These are phyloP conservation scores for Pyrus pyrifolia DNA, from an alignment of 306 rosid species.

Conservation along the genomic window DNA sequence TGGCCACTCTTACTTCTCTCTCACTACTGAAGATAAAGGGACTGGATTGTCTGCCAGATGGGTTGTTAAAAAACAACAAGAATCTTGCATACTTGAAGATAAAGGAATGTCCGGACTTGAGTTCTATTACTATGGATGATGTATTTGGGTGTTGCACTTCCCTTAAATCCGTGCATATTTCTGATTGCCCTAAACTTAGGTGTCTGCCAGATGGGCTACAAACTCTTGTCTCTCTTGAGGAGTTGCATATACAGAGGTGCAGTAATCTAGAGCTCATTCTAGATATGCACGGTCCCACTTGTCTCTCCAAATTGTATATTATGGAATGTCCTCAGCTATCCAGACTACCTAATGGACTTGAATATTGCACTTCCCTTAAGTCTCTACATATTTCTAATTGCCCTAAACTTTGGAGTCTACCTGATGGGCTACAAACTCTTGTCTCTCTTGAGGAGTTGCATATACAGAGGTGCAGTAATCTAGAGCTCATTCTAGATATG, in stretches of 20 bases:
- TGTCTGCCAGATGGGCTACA: not conserved
- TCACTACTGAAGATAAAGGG: rapidly evolving
- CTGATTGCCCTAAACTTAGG: rapidly evolving
- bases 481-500: too few species aligned
- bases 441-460: not conserved
- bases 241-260: rapidly evolving
- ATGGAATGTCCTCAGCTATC: not conserved
- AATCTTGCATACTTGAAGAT: not conserved
- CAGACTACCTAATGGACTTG: too few species aligned
- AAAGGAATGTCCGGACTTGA: rapidly evolving
- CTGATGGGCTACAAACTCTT: not conserved
- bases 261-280: not conserved
- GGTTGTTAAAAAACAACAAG: not conserved
- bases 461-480: rapidly evolving
- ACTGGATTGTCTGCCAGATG: not conserved
- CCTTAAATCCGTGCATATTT: not conserved
- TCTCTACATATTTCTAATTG: not conserved
- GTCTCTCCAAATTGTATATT: not conserved
- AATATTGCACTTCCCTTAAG: not conserved
- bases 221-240: not conserved
- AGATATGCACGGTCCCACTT: not conserved
- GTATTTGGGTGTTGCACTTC: not conserved
- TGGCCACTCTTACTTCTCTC: not conserved
- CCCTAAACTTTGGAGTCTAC: not conserved
- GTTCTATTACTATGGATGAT: not conserved